Conservation (phyloP, 305 asterid species). For the Lippia alba region DNA sequence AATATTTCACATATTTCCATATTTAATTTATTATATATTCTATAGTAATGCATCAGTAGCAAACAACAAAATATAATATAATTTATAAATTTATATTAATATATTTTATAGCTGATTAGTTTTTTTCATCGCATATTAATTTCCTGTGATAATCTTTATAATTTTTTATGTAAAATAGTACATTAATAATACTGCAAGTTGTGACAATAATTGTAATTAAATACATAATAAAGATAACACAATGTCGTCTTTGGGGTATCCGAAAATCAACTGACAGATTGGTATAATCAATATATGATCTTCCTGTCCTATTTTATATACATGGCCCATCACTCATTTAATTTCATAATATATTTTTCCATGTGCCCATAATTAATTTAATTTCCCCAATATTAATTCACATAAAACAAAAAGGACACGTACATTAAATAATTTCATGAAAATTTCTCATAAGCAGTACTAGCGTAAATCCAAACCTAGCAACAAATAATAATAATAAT, state of each 20-base stretch:
- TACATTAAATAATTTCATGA: neutral
- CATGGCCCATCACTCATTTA: constrained; percentile 30
- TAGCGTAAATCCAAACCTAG: neutral
- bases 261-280: constrained; percentile 32
- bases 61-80: no score
- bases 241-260: constrained; percentile 21
- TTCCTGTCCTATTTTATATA: constrained; percentile 6
- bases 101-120: no score
- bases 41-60: no score
- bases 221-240: constrained; percentile 3
- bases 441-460: neutral
- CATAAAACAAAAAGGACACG: constrained; percentile 1
- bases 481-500: no score
- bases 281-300: constrained; percentile 31
- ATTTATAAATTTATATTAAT: no score
- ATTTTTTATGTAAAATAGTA: neutral
- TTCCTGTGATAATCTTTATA: no score
- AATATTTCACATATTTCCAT: neutral
- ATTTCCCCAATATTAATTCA: neutral
- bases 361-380: constrained; percentile 2
- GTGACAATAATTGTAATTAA: constrained; percentile 22
- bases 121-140: neutral
- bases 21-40: no score
- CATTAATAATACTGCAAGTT: neutral
- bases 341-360: neutral